Conservation (phyloP, 768 basidiomycete species). For the Scleroderma bovista region DNA sequence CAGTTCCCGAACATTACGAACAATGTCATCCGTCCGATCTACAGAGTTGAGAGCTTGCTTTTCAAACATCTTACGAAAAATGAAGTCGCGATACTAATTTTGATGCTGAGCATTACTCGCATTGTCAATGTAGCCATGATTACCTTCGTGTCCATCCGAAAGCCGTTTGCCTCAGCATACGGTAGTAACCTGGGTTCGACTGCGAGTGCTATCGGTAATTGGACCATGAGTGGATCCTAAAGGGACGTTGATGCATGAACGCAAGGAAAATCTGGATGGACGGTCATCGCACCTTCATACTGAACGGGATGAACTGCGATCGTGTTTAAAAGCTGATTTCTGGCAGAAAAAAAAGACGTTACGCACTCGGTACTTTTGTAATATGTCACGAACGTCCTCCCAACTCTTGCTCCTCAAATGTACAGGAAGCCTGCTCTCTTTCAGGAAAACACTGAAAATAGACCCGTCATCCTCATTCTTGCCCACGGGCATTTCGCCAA, state of each 20-base stretch:
- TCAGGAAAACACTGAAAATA: slow-evolving; percentile 58
- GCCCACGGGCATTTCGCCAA: slow-evolving; percentile 60
- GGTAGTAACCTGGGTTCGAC: slow-evolving; percentile 73
- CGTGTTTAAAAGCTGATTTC: slow-evolving; percentile 11
- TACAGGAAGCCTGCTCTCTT: slow-evolving; percentile 62
- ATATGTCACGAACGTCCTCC: slow-evolving; percentile 59
- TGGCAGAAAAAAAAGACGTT: slow-evolving; percentile 2
- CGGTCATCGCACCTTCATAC: slow-evolving; percentile 46
- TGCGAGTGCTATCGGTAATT: slow-evolving; percentile 71
- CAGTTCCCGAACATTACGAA: slow-evolving; percentile 64
- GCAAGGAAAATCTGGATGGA: not conserved
- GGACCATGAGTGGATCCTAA: slow-evolving; percentile 74
- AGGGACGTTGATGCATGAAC: slow-evolving; percentile 5
- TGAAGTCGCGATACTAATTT: slow-evolving; percentile 70
- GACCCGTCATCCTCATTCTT: slow-evolving; percentile 76
- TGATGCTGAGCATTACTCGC: slow-evolving; percentile 9
- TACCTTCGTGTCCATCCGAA: slow-evolving; percentile 75
- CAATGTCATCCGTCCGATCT: slow-evolving; percentile 54
- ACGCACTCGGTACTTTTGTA: slow-evolving; percentile 64
- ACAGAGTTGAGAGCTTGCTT: slow-evolving; percentile 44
- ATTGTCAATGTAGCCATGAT: slow-evolving; percentile 2
- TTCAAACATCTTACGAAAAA: slow-evolving; percentile 86
- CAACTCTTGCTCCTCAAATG: slow-evolving; percentile 53
- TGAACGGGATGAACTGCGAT: slow-evolving; percentile 72
- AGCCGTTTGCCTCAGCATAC: slow-evolving; percentile 66